A percentile compares a stretch with the other conserved stretches of the same genome.
These are phyloP conservation scores for Cenococcum geophilum DNA, from an alignment of 495 filamentous ascomycete species.

Conservation along the genomic window DNA sequence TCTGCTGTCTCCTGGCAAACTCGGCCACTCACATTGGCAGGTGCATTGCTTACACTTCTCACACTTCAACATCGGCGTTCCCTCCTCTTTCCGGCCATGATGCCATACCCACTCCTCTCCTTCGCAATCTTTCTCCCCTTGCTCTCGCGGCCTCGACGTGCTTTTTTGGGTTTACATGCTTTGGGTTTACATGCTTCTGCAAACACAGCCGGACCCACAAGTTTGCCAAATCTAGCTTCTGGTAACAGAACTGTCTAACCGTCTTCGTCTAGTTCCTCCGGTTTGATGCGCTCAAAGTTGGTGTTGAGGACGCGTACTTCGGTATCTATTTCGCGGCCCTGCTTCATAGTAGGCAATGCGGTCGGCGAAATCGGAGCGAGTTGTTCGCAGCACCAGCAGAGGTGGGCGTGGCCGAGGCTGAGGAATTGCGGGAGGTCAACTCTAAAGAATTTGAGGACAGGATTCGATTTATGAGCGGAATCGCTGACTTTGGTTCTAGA, in stretches of 20 bases:
- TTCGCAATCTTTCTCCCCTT: neutral
- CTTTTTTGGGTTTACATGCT: neutral
- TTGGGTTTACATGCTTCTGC: neutral
- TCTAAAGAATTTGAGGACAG: neutral
- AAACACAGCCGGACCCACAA: neutral
- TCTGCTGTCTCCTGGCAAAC: slow-evolving; percentile 11
- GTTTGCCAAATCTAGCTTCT: neutral
- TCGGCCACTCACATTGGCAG: slow-evolving; percentile 16
- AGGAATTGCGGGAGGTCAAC: slow-evolving; percentile 6
- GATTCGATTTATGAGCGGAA: neutral
- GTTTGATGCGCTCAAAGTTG: neutral
- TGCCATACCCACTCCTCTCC: neutral
- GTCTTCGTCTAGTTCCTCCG: neutral
- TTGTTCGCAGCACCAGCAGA: neutral
- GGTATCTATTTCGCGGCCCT: neutral
- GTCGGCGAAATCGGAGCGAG: neutral
- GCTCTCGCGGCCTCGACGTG: neutral
- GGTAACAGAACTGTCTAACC: slow-evolving; percentile 8
- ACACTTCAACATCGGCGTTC: neutral
- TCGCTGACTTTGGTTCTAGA: neutral
- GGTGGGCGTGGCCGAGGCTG: slow-evolving; percentile 1
- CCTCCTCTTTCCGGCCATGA: neutral
- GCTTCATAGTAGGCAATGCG: neutral
- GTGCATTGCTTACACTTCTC: neutral
- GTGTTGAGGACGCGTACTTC: neutral